These are phyloP conservation scores for Vanrija sp. DNA, from an alignment of 1,284 basidiomycete genomes.

Conservation along the genomic window DNA sequence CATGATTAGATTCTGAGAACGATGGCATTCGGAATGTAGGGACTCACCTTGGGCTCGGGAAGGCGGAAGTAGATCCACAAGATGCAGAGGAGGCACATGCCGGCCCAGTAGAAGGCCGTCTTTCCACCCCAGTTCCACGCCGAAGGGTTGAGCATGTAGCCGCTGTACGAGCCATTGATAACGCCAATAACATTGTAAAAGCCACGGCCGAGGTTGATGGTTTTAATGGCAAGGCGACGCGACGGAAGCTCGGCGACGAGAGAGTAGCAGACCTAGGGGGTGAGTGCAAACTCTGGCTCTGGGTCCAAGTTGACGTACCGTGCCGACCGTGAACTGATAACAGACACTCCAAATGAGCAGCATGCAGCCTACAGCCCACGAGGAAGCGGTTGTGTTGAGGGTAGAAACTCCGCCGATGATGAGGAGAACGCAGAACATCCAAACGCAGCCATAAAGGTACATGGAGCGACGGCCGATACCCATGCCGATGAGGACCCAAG, in stretches of 20 bases:
- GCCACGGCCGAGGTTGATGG: slow-evolving; percentile 50
- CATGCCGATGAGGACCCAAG: slow-evolving; percentile 38
- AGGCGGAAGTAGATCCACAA: slow-evolving; percentile 36
- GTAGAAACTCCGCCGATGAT: slow-evolving; percentile 48
- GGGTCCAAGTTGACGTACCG: not conserved
- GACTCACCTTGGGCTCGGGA: slow-evolving; percentile 44
- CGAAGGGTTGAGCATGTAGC: slow-evolving; percentile 38
- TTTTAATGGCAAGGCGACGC: slow-evolving; percentile 49
- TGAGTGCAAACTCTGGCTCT: not conserved
- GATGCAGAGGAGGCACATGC: slow-evolving; percentile 14
- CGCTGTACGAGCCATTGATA: slow-evolving; percentile 9
- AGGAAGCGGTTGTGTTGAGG: not conserved
- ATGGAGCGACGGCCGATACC: slow-evolving; percentile 46
- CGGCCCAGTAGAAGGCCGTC: slow-evolving; percentile 26
- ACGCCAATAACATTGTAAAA: slow-evolving; percentile 41
- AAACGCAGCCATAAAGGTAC: slow-evolving; percentile 48
- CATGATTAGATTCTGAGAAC: no score
- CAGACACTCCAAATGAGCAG: slow-evolving; percentile 19
- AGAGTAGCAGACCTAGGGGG: slow-evolving; percentile 34
- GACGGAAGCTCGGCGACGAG: slow-evolving; percentile 43
- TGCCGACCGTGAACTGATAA: slow-evolving; percentile 20
- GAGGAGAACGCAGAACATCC: slow-evolving; percentile 46
- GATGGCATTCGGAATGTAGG: no score
- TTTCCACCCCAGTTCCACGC: slow-evolving; percentile 34
- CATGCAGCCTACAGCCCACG: not conserved